A percentile compares a stretch with the other conserved stretches of the same genome.
These are phyloP conservation scores for Beauveria bassiana DNA, from an alignment of 2,329 filamentous ascomycete species.

Conservation along the genomic window DNA sequence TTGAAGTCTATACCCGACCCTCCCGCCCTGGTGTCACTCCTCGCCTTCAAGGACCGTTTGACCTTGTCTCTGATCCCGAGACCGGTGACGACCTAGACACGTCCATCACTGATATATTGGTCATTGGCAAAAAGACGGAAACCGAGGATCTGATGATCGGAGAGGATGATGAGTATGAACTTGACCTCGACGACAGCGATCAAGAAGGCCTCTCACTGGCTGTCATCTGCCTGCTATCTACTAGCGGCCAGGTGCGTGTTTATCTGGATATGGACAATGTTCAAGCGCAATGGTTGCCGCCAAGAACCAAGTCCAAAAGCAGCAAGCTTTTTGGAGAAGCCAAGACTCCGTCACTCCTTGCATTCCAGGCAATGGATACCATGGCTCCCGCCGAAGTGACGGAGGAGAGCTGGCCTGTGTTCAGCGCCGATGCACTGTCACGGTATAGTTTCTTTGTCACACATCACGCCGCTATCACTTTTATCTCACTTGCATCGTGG, in stretches of 20 bases:
- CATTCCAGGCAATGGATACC: constrained; percentile 56
- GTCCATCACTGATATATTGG: constrained; percentile 52
- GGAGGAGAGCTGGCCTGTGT: constrained; percentile 54
- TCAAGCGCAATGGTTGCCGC: constrained; percentile 59
- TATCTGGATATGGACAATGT: constrained; percentile 55
- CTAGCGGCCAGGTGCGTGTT: constrained; percentile 52
- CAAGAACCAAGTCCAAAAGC: constrained; percentile 42
- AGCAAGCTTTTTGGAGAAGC: constrained; percentile 30
- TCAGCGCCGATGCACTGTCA: constrained; percentile 53
- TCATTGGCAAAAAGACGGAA: constrained; percentile 55
- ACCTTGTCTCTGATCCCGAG: constrained; percentile 46
- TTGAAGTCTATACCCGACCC: constrained; percentile 51
- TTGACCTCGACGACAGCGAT: constrained; percentile 49
- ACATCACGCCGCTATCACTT: constrained; percentile 51
- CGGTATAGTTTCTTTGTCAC: constrained; percentile 58
- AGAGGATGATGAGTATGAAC: constrained; percentile 55
- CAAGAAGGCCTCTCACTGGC: constrained; percentile 53
- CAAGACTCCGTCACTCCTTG: constrained; percentile 43
- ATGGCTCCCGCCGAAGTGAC: constrained; percentile 46
- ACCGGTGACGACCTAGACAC: constrained; percentile 50
- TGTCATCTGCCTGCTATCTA: constrained; percentile 52
- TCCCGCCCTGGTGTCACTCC: constrained; percentile 50
- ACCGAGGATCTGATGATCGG: constrained; percentile 53
- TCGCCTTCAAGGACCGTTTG: constrained; percentile 55
- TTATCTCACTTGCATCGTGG: constrained; percentile 54